Evolutionary conservation across 1,139 yeast genomes (phyloP), one percentile per base, ranked within the genome.

Genomic region (Candida albicans): DNA sequence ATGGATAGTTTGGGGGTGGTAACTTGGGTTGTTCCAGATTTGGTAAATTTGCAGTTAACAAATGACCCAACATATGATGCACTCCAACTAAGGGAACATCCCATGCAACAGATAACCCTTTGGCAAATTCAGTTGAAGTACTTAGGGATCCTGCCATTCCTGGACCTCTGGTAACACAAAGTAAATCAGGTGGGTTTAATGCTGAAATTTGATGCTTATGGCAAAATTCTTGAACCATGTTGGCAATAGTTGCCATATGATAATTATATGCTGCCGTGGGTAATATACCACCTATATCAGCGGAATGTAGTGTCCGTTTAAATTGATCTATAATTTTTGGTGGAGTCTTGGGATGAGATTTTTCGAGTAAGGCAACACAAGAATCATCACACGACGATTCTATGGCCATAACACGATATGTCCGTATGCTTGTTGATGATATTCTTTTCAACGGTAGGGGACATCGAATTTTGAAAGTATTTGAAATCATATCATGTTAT

Each of bases 341-440:
- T 28, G 61, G 54, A 33, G 35, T 22, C 1, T 49, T 42, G 2
- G 51, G 52, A 1, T 59, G 57, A 9, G 47, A 52, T 43, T 88
- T 70, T 37, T 84, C 83, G 5, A 91, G 62, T 13, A 93, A 65
- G 0, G 96, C 87, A 2, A 90, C 90, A 52, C 97, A 90, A 0
- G 96, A 79, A 61, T 93, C 99, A 59, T 93, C 99, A 59, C 99
- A 95, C 0, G 97, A 89, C 0, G 96, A 82, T 58, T 93, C 99
- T 13, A 93, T 79, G 0, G 97, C 95, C 24, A 93, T 67, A 0
- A 90, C 95, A 39, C 74, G 75, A 62, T 89, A 90, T 1, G 48
- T 35, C 30, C 81, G 58, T 11, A 27, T 18, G 22, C 38, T 29
- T 8, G n/a, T 7, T 10, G 10, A 9, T 25, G 9, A 8, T 27